These are phyloP conservation scores for Lipomyces lipofer DNA, from an alignment of 805 yeast species.

Conservation along the genomic window DNA sequence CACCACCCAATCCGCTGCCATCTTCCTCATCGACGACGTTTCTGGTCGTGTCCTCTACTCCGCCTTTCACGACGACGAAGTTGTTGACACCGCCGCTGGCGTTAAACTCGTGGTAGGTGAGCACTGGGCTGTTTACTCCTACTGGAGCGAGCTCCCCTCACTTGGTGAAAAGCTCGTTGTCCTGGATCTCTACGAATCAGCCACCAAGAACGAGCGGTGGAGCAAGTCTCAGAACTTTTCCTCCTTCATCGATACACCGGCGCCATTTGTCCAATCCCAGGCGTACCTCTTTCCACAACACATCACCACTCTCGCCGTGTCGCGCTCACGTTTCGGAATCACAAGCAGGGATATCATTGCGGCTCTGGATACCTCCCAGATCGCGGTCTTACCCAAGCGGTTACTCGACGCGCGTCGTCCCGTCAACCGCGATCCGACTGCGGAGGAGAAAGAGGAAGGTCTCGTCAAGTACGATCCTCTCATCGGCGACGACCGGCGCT, in stretches of 20 bases:
- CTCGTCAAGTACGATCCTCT: constrained; percentile 69
- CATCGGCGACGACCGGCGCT: constrained; percentile 50
- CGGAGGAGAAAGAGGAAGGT: constrained; percentile 58
- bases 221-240: constrained; percentile 33
- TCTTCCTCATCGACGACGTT: constrained; percentile 64
- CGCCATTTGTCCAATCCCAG: constrained; percentile 54
- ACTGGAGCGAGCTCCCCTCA: constrained; percentile 44
- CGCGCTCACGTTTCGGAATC: constrained; percentile 65
- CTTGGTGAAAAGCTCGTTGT: constrained; percentile 63
- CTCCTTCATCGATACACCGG: constrained; percentile 41
- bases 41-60: constrained; percentile 64
- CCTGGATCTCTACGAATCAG: constrained; percentile 76
- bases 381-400: constrained; percentile 65
- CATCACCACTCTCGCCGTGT: constrained; percentile 53
- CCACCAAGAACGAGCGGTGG: constrained; percentile 50
- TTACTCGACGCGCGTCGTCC: constrained; percentile 70
- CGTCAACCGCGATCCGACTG: constrained; percentile 52
- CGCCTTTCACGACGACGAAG: constrained; percentile 45
- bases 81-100: constrained; percentile 45
- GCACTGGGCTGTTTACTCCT: constrained; percentile 76
- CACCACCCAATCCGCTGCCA: constrained; percentile 40
- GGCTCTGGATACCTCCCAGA: constrained; percentile 58
- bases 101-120: constrained; percentile 69
- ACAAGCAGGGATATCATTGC: constrained; percentile 65
- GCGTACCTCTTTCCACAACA: constrained; percentile 65